Percentiles rank a stretch among this genome's conserved stretches.
These are phyloP conservation scores for Cephaloascus fragrans DNA, from an alignment of 805 yeast species.

Conservation along the genomic window DNA sequence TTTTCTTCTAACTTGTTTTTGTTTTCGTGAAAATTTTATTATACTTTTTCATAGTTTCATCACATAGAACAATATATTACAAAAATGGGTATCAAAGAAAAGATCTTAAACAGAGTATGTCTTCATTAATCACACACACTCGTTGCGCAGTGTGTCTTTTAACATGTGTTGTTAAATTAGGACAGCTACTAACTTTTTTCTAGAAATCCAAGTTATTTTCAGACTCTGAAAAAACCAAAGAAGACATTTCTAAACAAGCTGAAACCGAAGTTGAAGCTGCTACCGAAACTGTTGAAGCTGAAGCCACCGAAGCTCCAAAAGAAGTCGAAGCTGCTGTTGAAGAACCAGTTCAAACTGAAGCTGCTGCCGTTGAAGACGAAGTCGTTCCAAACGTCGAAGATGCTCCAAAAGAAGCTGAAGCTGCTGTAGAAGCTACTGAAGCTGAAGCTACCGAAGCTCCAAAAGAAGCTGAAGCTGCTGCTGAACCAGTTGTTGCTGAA, in stretches of 20 bases:
- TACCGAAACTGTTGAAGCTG: conserved; percentile 2
- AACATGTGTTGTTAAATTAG: no score
- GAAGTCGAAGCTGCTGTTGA: conserved; percentile 1
- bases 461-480: conserved; percentile 2
- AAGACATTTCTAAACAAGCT: background rate
- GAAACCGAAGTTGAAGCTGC: conserved; percentile 1
- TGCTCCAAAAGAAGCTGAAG: conserved; percentile 3
- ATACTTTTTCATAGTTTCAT: no score
- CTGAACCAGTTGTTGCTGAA: conserved; percentile 2
- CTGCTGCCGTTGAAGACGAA: conserved; percentile 3
- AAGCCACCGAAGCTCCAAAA: conserved; percentile 3
- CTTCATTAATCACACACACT: background rate
- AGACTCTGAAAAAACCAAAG: background rate
- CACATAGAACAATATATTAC: no score
- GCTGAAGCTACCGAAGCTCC: conserved; percentile 2
- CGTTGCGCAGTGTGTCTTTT: no score
- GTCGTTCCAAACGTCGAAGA: conserved; percentile 2
- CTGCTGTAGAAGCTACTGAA: conserved; percentile 2
- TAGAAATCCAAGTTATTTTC: background rate
- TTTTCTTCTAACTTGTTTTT: no score
- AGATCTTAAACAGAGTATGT: background rate
- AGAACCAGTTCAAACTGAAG: conserved; percentile 5
- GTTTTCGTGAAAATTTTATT: no score
- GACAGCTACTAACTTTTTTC: background rate
- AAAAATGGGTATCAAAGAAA: background rate